Base-by-base conservation (phyloP, 2,329 filamentous ascomycete species). In the Drechslerella stenobrocha region DNA sequence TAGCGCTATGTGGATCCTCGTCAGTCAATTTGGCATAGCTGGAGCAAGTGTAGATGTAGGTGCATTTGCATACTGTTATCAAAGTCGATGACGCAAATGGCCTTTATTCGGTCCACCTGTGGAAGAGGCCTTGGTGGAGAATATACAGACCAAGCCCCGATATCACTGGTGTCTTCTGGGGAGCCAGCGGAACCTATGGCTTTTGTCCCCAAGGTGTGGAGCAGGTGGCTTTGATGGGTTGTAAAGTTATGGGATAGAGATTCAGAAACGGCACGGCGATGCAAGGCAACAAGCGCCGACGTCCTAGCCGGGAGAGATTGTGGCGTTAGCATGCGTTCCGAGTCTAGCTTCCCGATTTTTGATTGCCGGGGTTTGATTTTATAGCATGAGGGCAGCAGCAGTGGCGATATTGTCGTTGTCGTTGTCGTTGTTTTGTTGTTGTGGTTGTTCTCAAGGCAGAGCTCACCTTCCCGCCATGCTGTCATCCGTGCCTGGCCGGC, bases 41-140 rank as follows among this genome's bases (percentile, higher is more conserved):
- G 18, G 15, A 23, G 22, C n/a, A 28, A 18, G 26, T 34, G 26
- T 6, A 23, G 47, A 23, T 9, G 6, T 9, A 13, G 46, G 46
- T 9, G 11, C 18, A 9, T 28, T 50, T 8, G 24, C 63, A 24
- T 60, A 67, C 63, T 67, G 34, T 67, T 67, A 35, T 67, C 63
- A 23, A 67, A 67, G n/a, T 67, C 63, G 6, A 67, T 52, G 11
- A 67, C 35, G 35, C 63, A 67, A 50, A 67, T 55, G n/a, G 44
- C 42, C 35, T 59, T 67, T 20, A 67, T 52, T 20, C 28, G 34
- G 26, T 51, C 34, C 3, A 46, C n/a, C 6, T 48, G 20, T 3
- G 63, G 63, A 5, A 67, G 63, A n/a, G 63, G 53, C n/a, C 51
- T 60, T 24, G 20, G 35, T 15, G 53, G 50, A 7, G n/a, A 11